These are phyloP conservation scores for Aspergillus quadricinctus DNA, from an alignment of 2,329 filamentous ascomycete genomes.

Conservation along the genomic window DNA sequence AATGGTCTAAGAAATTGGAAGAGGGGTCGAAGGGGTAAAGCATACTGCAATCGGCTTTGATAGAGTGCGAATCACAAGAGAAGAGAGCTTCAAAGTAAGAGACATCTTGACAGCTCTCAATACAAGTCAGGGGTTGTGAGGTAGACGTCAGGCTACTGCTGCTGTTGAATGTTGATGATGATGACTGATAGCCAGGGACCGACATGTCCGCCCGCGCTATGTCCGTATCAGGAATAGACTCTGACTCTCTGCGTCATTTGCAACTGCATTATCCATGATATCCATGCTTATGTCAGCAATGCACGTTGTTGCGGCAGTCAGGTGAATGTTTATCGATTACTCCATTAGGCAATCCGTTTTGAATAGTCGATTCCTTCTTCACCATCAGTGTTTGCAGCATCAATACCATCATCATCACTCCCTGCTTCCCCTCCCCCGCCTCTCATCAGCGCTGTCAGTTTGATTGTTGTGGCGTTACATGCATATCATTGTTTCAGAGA, in stretches of 20 bases:
- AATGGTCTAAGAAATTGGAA: neutral
- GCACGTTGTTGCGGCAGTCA: constrained; percentile 23
- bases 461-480: constrained; percentile 23
- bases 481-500: constrained; percentile 24
- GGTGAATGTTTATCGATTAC: constrained; percentile 39
- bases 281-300: constrained; percentile 21
- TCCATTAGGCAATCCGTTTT: constrained; percentile 27
- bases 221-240: neutral
- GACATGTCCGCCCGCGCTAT: neutral
- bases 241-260: constrained; percentile 8
- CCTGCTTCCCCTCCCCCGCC: constrained; percentile 11
- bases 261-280: constrained; percentile 8
- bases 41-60: constrained; percentile 64
- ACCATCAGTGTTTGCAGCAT: constrained; percentile 18
- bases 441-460: constrained; percentile 13
- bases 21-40: neutral
- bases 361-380: constrained; percentile 20
- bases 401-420: constrained; percentile 12
- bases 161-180: neutral
- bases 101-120: constrained; percentile 46
- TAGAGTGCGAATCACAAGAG: constrained; percentile 59
- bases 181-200: constrained; percentile 10
- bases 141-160: neutral
- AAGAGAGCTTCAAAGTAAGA: constrained; percentile 62
- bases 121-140: neutral